Evolutionary conservation across 208 protist genomes (phyloP).

Genomic region (Angomonas ambiguus): DNA sequence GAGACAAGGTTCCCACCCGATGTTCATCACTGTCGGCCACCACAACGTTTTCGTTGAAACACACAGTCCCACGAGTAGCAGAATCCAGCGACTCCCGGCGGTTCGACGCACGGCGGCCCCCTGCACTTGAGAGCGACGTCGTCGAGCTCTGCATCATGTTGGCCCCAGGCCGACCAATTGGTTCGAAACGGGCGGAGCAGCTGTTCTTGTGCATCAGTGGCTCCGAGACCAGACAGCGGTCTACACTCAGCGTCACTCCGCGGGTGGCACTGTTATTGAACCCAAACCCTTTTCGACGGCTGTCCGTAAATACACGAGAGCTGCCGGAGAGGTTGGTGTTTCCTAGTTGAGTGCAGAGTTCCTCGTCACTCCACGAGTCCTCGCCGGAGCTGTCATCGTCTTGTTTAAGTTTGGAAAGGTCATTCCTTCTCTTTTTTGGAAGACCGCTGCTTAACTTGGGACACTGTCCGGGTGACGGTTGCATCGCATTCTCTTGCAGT

Average conservation of each 20-base stretch:
- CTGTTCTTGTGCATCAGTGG: not conserved
- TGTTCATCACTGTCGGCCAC: not conserved
- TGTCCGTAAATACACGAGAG: constrained; percentile 7
- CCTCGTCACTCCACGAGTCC: constrained; percentile 18
- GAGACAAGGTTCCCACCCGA: not conserved
- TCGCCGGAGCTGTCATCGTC: constrained; percentile 6
- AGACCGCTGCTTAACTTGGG: too few relatives aligned
- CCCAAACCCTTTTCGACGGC: constrained; percentile 10
- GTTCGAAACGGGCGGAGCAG: not conserved
- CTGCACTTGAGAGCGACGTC: not conserved
- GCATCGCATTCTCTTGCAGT: too few relatives aligned
- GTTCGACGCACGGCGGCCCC: not conserved
- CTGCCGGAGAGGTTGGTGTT: constrained; percentile 4
- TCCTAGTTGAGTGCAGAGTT: not conserved
- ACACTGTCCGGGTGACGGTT: too few relatives aligned
- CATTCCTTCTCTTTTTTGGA: not conserved
- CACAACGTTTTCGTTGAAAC: not conserved
- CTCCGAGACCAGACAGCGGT: not conserved
- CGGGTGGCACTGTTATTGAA: constrained; percentile 14
- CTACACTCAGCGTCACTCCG: not conserved
- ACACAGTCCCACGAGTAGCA: not conserved
- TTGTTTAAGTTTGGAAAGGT: not conserved
- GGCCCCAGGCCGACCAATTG: not conserved
- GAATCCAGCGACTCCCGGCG: not conserved
- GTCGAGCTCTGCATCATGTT: not conserved